Evolutionary conservation across 345 rosid species (phyloP), one percentile per base, ranked within the genome.

Genomic region (Conringia planisiliqua): DNA sequence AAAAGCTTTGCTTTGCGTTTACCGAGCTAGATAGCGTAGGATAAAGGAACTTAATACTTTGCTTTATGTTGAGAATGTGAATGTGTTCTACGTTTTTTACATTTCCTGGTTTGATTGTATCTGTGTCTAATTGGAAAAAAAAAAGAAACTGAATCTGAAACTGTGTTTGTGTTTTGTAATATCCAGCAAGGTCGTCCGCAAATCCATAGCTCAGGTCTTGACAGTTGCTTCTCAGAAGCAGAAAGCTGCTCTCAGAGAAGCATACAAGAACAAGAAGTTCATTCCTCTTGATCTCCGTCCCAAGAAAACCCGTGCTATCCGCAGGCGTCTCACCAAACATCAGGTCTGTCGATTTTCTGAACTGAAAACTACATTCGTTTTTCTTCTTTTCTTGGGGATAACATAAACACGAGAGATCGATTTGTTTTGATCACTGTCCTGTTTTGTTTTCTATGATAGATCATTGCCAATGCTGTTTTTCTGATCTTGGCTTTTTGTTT

Each of bases 261-360:
- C 77, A 8, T 93, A 87, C 79, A 87, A 88, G 90, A 89, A 91
- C 29, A 93, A 91, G 83, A 93, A 88, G 79, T 82, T 80, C n/a
- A 72, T 91, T 80, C 98, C 98, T 2, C 98, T 93, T n/a, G 98
- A 93, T 79, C 85, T 93, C 24, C 98, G 98, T 66, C 98, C 97
- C 76, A 93, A 93, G 92, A 93, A 93, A 80, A 93, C 98, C 66
- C 79, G 98, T 38, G 97, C 98, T 24, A 93, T 93, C 62, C 88
- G 98, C 18, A 86, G 98, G 60, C 84, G 87, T 64, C 97, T 93
- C 42, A 89, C 98, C 70, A 93, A 91, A 78, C 89, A 89, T 63
- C 98, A 93, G 97, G 98, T 93, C 7, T 51, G 33, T 30, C 16
- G 0, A 0, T 48, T 11, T 3, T 29, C 1, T 29, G 2, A 1